A percentile compares a stretch with the other conserved stretches of the same genome.
These are phyloP conservation scores for Termitomyces sp. DNA, from an alignment of 768 basidiomycete species.

Conservation along the genomic window DNA sequence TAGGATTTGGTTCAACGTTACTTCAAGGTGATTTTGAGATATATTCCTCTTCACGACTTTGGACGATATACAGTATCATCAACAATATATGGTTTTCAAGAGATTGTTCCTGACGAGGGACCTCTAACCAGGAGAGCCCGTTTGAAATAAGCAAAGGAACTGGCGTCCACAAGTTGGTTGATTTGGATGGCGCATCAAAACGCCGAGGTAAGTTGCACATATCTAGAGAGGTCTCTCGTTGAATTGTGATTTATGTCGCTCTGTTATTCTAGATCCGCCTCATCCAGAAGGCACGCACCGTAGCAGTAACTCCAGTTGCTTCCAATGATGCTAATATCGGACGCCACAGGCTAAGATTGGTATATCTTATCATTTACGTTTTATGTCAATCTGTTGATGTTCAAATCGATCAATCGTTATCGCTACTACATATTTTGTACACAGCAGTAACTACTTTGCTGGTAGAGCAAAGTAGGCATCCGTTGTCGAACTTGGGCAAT, in stretches of 20 bases:
- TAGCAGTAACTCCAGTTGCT: too few species aligned
- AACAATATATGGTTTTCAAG: too few species aligned
- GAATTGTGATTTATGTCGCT: background rate
- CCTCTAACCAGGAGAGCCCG: background rate
- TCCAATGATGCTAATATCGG: background rate
- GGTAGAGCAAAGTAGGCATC: background rate
- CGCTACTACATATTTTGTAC: background rate
- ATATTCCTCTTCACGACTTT: background rate
- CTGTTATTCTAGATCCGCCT: background rate
- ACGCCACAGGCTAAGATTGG: constrained; percentile 2
- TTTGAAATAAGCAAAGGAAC: background rate
- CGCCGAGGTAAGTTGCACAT: background rate
- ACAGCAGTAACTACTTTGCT: background rate
- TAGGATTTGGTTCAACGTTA: background rate
- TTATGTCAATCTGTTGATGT: background rate
- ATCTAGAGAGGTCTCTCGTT: background rate
- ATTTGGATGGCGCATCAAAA: background rate
- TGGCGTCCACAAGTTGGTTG: background rate
- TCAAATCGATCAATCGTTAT: background rate
- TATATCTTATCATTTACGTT: background rate
- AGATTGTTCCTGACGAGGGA: background rate
- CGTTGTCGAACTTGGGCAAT: background rate
- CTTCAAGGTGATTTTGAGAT: background rate
- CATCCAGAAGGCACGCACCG: background rate
- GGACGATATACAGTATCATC: background rate